Evolutionary conservation across 805 yeast species (phyloP).

Genomic region (Wickerhamiella alocasiicola): DNA sequence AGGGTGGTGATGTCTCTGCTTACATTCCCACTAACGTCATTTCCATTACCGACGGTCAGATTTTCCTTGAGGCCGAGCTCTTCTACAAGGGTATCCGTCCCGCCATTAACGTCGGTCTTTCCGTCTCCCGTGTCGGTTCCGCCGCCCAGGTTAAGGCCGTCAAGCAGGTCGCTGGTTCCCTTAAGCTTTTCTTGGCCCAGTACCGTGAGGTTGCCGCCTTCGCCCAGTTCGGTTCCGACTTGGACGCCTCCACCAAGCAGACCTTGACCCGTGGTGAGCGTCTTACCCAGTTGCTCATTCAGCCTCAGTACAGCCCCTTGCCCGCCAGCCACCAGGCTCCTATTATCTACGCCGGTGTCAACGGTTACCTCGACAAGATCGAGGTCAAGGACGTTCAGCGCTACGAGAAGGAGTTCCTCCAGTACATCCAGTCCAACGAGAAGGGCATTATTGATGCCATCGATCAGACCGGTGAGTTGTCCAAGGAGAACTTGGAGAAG

Average conservation of each 20-base stretch:
- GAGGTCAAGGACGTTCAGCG: constrained; percentile 77
- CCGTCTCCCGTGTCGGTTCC: constrained; percentile 99
- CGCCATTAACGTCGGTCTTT: constrained; percentile 98
- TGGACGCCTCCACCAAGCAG: constrained; percentile 99
- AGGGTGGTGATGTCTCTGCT: constrained; percentile 98
- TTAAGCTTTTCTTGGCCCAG: constrained; percentile 99
- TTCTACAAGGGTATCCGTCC: constrained; percentile 99
- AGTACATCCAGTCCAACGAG: constrained; percentile 86
- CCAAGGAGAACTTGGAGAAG: constrained; percentile 73
- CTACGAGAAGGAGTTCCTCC: constrained; percentile 85
- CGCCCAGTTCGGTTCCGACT: constrained; percentile 99
- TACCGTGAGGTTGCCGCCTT: constrained; percentile 99
- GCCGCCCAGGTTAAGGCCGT: constrained; percentile 99
- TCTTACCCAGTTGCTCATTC: constrained; percentile 96
- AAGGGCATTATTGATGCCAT: constrained; percentile 71
- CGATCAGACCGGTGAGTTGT: constrained; percentile 78
- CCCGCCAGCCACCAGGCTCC: constrained; percentile 99
- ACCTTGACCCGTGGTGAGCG: constrained; percentile 99
- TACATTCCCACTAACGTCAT: constrained; percentile 96
- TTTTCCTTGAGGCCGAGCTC: constrained; percentile 97
- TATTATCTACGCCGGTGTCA: constrained; percentile 97
- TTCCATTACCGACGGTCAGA: constrained; percentile 96
- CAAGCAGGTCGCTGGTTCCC: constrained; percentile 99
- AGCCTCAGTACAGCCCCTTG: constrained; percentile 92
- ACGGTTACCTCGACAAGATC: constrained; percentile 90